Conservation (phyloP, 139 green algal species). For the Zygnema cylindricum region DNA sequence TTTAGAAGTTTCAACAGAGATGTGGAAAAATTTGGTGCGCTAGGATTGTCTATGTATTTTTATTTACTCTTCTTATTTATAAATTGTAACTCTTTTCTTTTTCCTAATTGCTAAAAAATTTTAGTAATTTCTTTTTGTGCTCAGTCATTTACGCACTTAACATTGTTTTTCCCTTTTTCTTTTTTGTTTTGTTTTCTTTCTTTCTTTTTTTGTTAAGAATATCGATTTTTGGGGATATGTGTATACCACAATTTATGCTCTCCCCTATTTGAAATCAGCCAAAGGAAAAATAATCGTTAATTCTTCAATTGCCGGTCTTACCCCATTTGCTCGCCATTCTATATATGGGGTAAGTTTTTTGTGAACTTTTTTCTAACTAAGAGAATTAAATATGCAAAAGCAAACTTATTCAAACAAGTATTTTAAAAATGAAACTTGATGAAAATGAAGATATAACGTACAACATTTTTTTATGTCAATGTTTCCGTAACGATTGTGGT, state of each 20-base stretch:
- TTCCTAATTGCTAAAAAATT: not conserved
- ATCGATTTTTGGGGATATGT: constrained; percentile 47
- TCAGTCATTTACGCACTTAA: not conserved
- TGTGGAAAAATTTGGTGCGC: not conserved
- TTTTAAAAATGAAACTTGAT: too few species aligned
- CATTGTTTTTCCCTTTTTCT: not conserved
- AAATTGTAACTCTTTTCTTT: not conserved
- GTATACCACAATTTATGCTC: constrained; percentile 20
- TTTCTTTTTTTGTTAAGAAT: constrained; percentile 22
- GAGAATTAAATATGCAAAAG: too few species aligned
- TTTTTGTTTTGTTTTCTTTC: not conserved
- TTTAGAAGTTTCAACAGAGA: too few species aligned
- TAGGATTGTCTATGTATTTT: not conserved
- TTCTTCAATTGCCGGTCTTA: constrained; percentile 25
- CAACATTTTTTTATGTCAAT: too few species aligned
- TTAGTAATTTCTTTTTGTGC: not conserved
- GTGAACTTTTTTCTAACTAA: too few species aligned
- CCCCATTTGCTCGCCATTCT: constrained; percentile 16
- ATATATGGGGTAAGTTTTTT: constrained; percentile 50
- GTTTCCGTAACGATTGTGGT: too few species aligned
- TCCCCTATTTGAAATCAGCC: constrained; percentile 25
- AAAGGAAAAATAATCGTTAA: constrained; percentile 44
- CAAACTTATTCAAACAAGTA: too few species aligned
- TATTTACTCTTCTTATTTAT: not conserved
- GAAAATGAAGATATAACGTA: too few species aligned